Evolutionary conservation across 306 rosid species (phyloP).

Genomic region (Begonia peltatifolia): DNA sequence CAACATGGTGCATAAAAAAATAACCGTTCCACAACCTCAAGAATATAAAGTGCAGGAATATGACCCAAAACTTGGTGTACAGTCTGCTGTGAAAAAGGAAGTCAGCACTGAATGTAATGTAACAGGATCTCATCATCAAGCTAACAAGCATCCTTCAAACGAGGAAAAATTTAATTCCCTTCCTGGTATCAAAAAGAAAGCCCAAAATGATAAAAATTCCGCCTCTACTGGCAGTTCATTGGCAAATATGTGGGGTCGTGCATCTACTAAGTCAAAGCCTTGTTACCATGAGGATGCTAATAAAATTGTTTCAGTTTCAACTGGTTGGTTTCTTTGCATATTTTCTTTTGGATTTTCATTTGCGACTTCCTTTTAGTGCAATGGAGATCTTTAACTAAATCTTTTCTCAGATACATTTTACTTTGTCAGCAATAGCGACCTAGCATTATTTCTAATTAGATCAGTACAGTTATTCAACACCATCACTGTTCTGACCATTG

Average conservation of each 20-base stretch:
- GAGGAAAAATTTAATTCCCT: slow-evolving; percentile 37
- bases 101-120: slow-evolving; percentile 41
- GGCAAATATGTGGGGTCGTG: slow-evolving; percentile 67
- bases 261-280: slow-evolving; percentile 61
- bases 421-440: too few species aligned
- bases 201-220: slow-evolving; percentile 43
- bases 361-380: not conserved
- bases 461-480: too few species aligned
- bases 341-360: not conserved
- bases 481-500: not conserved
- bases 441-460: too few species aligned
- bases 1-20: slow-evolving; percentile 11
- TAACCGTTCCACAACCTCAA: slow-evolving; percentile 16
- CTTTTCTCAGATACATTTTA: slow-evolving; percentile 1
- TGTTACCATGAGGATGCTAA: slow-evolving; percentile 25
- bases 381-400: slow-evolving; percentile 2
- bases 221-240: slow-evolving; percentile 57
- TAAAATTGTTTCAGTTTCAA: slow-evolving; percentile 18
- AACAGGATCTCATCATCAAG: slow-evolving; percentile 28
- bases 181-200: slow-evolving; percentile 51
- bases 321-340: slow-evolving; percentile 34
- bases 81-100: slow-evolving; percentile 37
- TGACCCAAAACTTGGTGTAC: slow-evolving; percentile 27
- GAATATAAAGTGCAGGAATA: slow-evolving; percentile 21
- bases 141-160: slow-evolving; percentile 29